Base-by-base conservation (phyloP, 2,329 filamentous ascomycete genomes). In the Sporothrix euskadiensis region DNA sequence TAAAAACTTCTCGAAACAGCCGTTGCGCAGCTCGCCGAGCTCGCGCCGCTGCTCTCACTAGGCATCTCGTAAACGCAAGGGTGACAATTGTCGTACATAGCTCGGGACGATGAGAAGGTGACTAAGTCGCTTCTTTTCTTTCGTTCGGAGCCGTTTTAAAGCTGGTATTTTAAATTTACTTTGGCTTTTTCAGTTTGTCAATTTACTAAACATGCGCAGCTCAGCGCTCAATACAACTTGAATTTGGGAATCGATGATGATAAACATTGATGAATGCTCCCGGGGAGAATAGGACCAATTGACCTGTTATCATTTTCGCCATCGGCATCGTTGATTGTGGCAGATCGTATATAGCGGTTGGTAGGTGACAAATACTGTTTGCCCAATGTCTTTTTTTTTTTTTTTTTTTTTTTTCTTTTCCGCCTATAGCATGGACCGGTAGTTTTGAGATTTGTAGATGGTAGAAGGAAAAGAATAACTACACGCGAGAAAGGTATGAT, bases 31-130 rank as follows among this genome's bases (percentile, higher is more conserved):
- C 6, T 6, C 49, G 63, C 22, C n/a, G 26, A 32, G 35, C 19
- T 44, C 59, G 59, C 10, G 39, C 59, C n/a, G 35, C 19, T 41
- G 59, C 19, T 16, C 32, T 63, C 32, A 10, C 35, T 8, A 41
- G 63, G 63, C 12, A 66, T 32, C 63, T 66, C 63, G 63, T 66
- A 66, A 47, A 66, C 26, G 63, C 26, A 66, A 8, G 22, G 14
- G 63, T 32, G 41, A 49, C 39, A 63, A 32, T 47, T 35, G 19
- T 63, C 19, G 19, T 22, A 63, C 35, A 63, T 63, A 22, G 9
- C 22, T 26, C 3, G 5, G 39, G 12, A 26, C 39, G 61, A 65
- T 16, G 39, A 7, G n/a, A 47, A 30, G 10, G 47, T 65, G n/a
- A 44, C 39, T 30, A 65, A 30, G 35, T 9, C 47, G 19, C 14